Percentiles rank a stretch among this genome's conserved stretches.
These are phyloP conservation scores for Austroboletus novae-zelandiae DNA, from an alignment of 1,284 basidiomycete genomes.

Conservation along the genomic window DNA sequence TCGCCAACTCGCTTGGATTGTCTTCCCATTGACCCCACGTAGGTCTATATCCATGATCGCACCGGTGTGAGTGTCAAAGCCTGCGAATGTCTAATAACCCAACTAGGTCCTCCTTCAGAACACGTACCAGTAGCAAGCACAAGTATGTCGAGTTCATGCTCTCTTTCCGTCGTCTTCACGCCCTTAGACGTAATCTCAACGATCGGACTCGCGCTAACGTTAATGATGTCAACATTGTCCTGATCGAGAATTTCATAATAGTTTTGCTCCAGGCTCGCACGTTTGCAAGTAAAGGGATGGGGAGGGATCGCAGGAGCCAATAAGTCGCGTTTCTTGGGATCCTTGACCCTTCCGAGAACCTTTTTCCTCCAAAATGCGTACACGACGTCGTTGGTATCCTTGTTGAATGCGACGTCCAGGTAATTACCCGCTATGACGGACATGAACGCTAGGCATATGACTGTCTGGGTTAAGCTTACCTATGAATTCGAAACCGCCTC, in stretches of 20 bases:
- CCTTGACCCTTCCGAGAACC: constrained; percentile 8
- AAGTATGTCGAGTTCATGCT: constrained; percentile 15
- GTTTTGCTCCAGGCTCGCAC: constrained; percentile 5
- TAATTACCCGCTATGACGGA: constrained; percentile 3
- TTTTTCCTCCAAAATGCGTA: constrained; percentile 19
- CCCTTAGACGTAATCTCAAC: constrained; percentile 7
- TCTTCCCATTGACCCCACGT: constrained; percentile 10
- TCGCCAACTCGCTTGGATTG: constrained; percentile 16
- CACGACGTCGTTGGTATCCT: background rate
- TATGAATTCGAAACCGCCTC: constrained; percentile 4
- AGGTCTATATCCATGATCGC: constrained; percentile 9
- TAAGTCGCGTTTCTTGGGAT: constrained; percentile 12
- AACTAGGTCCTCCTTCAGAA: background rate
- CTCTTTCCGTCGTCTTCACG: constrained; percentile 5
- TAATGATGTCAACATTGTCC: constrained; percentile 17
- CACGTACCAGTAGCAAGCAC: constrained; percentile 11
- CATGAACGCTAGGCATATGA: background rate
- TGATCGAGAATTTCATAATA: constrained; percentile 16
- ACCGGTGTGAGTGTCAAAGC: constrained; percentile 8
- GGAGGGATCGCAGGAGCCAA: constrained; percentile 10
- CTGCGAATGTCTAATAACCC: background rate
- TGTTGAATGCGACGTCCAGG: background rate
- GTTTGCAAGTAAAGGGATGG: constrained; percentile 6
- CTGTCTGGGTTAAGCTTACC: background rate
- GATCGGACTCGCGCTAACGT: constrained; percentile 8